Evolutionary conservation across 352 stramenopile species (phyloP), one percentile per base, ranked within the genome.

Genomic region (Globisporangium heterothallicum): DNA sequence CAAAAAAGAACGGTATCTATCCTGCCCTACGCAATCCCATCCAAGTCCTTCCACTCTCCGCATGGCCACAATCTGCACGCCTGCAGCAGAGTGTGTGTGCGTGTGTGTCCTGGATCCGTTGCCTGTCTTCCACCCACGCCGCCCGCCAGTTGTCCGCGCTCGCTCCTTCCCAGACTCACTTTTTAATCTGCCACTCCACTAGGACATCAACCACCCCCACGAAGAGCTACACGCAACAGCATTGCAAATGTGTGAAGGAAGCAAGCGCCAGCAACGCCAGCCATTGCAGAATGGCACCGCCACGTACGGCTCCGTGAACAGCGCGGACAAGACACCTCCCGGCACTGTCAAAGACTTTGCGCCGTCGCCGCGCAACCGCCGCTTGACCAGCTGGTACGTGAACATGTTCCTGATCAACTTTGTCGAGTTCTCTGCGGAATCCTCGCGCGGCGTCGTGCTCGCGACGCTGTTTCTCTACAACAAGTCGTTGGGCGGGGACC

Each of bases 371-470:
- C 68, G 68, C 12, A 49, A 58, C 42, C 53, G 58, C n/a, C 73
- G 75, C 30, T 32, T 76, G n/a, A 56, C 60, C 26, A 62, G 70
- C 53, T 92, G 81, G 81, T 83, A 84, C 56, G 62, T 86, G 49
- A 84, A 90, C 60, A 90, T 92, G 74, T 64, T 65, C 35, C 68
- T 92, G 27, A 70, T 92, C 72, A 90, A 92, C 70, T 86, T 92
- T 57, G 74, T 92, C 55, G 81, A 92, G 55, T 90, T 92, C 56
- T 56, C 81, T 19, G 81, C 78, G 29, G 81, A 92, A 52, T 88
- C 77, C 2, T 88, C 81, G 24, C 74, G 81, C 18, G 81, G 81
- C 43, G 64, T 92, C 25, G 79, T 90, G 59, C 64, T 92, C 55
- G 68, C 81, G 42, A 90, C 81, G 43, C 75, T 92, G 30, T 92